Conservation (phyloP, 2,329 filamentous ascomycete genomes). For the Beauveria medogensis region DNA sequence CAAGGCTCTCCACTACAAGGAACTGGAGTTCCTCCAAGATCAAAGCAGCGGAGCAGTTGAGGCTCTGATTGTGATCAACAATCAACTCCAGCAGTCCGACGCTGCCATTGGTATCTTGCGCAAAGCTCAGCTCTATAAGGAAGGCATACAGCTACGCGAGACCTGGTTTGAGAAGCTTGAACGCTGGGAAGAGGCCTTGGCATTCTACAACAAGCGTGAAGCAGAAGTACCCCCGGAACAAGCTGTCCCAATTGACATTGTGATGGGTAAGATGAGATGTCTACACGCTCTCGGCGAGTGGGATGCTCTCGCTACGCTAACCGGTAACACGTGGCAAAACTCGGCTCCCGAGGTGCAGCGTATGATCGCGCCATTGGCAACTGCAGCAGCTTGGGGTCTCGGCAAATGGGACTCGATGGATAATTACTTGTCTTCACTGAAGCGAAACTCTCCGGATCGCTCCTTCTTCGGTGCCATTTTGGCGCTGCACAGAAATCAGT, state of each 20-base stretch:
- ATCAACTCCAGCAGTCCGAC: slow-evolving; percentile 96
- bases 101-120: slow-evolving; percentile 95
- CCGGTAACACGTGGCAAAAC: slow-evolving; percentile 89
- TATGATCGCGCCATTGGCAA: slow-evolving; percentile 85
- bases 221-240: slow-evolving; percentile 52
- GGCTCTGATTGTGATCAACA: slow-evolving; percentile 97
- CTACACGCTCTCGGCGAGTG: slow-evolving; percentile 94
- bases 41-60: slow-evolving; percentile 94
- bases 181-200: slow-evolving; percentile 93
- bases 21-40: slow-evolving; percentile 95
- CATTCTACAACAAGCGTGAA: slow-evolving; percentile 85
- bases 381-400: slow-evolving; percentile 91
- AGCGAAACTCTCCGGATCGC: slow-evolving; percentile 82
- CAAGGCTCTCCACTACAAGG: slow-evolving; percentile 97
- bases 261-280: slow-evolving; percentile 99
- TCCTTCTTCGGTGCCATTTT: slow-evolving; percentile 98
- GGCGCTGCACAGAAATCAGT: slow-evolving; percentile 90
- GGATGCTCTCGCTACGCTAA: slow-evolving; percentile 83
- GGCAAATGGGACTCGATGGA: slow-evolving; percentile 99
- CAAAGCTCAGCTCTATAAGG: slow-evolving; percentile 90
- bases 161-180: slow-evolving; percentile 99
- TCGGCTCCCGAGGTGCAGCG: slow-evolving; percentile 81
- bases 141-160: slow-evolving; percentile 87
- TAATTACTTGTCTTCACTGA: slow-evolving; percentile 91
- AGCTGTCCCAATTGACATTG: slow-evolving; percentile 73